These are phyloP conservation scores for Stemphylium lycopersici DNA, from an alignment of 2,329 filamentous ascomycete genomes.

Conservation along the genomic window DNA sequence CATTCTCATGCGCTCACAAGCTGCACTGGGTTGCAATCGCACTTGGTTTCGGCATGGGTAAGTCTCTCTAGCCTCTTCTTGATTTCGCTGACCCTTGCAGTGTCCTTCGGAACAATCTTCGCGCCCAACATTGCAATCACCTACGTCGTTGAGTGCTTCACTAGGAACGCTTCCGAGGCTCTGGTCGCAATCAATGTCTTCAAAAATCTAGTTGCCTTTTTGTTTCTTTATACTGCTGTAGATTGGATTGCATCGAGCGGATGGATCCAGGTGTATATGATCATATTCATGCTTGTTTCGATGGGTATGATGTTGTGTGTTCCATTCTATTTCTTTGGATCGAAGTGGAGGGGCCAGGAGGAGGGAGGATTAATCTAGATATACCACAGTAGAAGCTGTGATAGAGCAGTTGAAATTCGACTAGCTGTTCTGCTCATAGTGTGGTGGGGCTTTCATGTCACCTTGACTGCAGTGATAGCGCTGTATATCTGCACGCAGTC, in stretches of 20 bases:
- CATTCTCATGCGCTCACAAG: conserved; percentile 13
- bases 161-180: conserved; percentile 1
- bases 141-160: conserved; percentile 10
- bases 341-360: background rate
- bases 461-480: too few species aligned
- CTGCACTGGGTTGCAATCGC: conserved; percentile 14
- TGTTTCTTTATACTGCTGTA: conserved; percentile 7
- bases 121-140: conserved; percentile 13
- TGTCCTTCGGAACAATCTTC: conserved; percentile 15
- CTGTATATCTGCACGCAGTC: too few species aligned
- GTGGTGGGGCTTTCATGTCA: too few species aligned
- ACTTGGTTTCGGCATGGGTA: conserved; percentile 13
- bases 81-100: background rate
- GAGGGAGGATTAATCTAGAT: too few species aligned
- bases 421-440: too few species aligned
- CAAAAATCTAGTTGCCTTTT: conserved; percentile 13
- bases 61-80: background rate
- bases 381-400: too few species aligned
- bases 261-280: conserved; percentile 12
- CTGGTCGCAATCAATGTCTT: conserved; percentile 12
- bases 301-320: conserved; percentile 1
- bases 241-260: conserved; percentile 6
- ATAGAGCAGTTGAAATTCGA: too few species aligned
- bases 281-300: conserved; percentile 12
- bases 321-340: conserved; percentile 10